These are phyloP conservation scores for Talaromyces wortmannii DNA, from an alignment of 495 filamentous ascomycete genomes.

Conservation along the genomic window DNA sequence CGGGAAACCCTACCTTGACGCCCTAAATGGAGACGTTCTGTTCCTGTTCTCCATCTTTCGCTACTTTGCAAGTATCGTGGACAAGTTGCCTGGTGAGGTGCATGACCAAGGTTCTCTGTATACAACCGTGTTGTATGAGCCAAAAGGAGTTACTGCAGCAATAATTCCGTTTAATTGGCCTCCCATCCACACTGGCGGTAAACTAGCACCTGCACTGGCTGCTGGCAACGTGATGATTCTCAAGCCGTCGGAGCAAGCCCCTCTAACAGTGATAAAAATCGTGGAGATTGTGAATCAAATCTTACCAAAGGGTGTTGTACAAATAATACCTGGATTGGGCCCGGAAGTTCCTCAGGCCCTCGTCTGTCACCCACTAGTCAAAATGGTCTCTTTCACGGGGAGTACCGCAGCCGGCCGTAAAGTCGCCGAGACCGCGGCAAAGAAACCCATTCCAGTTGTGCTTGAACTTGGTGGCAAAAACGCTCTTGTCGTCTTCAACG, in stretches of 20 bases:
- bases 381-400: slow-evolving; percentile 10
- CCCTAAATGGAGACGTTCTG: no score
- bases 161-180: slow-evolving; percentile 14
- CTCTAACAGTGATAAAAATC: slow-evolving; percentile 7
- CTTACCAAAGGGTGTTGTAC: slow-evolving; percentile 8
- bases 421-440: background rate
- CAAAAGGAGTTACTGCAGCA: slow-evolving; percentile 13
- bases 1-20: no score
- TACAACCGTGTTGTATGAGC: slow-evolving; percentile 1
- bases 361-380: slow-evolving; percentile 9
- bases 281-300: slow-evolving; percentile 1
- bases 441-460: slow-evolving; percentile 1
- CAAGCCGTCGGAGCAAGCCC: slow-evolving; percentile 47
- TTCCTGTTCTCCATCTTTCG: no score
- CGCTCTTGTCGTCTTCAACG: slow-evolving; percentile 49
- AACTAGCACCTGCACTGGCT: slow-evolving; percentile 41
- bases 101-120: no score
- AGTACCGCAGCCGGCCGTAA: background rate
- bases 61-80: no score
- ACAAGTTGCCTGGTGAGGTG: no score
- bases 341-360: background rate
- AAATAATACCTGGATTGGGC: slow-evolving; percentile 3
- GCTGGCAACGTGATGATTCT: slow-evolving; percentile 49
- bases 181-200: slow-evolving; percentile 19
- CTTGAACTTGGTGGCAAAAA: slow-evolving; percentile 24